phyloP scores from a whole-genome alignment of 306 rosid species.

The Fragaria nilgerrensis region DNA sequence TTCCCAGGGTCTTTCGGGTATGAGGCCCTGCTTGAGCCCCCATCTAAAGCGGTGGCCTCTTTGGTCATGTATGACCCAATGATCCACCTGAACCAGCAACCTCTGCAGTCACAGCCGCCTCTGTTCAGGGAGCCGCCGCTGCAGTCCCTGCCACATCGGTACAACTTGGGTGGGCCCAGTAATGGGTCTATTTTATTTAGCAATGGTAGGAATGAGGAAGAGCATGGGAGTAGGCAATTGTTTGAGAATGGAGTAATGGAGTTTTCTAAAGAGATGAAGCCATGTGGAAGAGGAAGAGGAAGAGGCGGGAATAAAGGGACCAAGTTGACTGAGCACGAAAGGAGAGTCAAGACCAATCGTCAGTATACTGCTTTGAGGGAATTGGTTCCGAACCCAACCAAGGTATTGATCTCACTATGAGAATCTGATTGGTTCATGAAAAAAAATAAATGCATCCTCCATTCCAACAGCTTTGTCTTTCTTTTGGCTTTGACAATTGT shows the following conservation, averaged over 20 bases:
- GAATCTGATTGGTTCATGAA: background rate
- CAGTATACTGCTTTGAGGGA: constrained; percentile 44
- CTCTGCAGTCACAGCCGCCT: constrained; percentile 91
- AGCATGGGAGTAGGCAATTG: constrained; percentile 45
- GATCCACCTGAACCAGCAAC: constrained; percentile 66
- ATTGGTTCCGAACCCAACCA: constrained; percentile 65
- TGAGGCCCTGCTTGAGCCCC: constrained; percentile 1
- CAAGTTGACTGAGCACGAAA: constrained; percentile 52
- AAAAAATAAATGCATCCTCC: background rate
- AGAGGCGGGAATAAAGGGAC: constrained; percentile 43
- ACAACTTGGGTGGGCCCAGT: constrained; percentile 53
- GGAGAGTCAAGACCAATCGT: constrained; percentile 51
- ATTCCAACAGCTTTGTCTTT: background rate
- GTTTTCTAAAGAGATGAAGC: constrained; percentile 43
- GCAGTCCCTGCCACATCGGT: constrained; percentile 69
- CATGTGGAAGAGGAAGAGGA: constrained; percentile 35
- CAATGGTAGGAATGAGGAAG: constrained; percentile 55
- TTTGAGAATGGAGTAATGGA: constrained; percentile 65
- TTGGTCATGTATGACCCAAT: constrained; percentile 54
- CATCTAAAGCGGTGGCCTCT: background rate
- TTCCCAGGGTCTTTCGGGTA: constrained; percentile 40
- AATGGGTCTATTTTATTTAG: constrained; percentile 41
- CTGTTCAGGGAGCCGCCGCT: constrained; percentile 57
- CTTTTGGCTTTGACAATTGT: background rate
- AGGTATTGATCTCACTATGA: constrained; percentile 31